A percentile compares a stretch with the other conserved stretches of the same genome.
Evolutionary conservation across 805 yeast species (phyloP).

Genomic region (Yamadazyma philogaea): DNA sequence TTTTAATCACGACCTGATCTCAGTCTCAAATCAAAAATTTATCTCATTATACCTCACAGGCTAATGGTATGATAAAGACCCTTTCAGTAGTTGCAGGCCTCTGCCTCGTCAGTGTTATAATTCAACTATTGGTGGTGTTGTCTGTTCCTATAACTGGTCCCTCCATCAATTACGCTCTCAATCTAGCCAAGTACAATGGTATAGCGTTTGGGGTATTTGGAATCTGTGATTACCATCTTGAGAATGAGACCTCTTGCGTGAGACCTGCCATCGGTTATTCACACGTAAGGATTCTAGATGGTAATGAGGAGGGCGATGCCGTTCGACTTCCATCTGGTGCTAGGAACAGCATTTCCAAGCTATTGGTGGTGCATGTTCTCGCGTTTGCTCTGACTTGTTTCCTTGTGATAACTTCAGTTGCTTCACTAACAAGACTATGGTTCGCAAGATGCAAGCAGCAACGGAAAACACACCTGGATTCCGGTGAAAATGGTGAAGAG

Average conservation of each 20-base stretch:
- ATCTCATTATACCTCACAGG: neutral
- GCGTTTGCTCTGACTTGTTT: constrained; percentile 32
- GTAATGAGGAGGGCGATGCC: constrained; percentile 12
- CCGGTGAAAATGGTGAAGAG: neutral
- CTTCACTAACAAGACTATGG: neutral
- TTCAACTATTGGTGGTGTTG: constrained; percentile 40
- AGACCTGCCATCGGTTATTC: constrained; percentile 39
- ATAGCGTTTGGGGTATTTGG: constrained; percentile 46
- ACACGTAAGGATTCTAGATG: neutral
- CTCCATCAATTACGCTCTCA: constrained; percentile 20
- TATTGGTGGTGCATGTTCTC: constrained; percentile 40
- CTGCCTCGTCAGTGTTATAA: constrained; percentile 27
- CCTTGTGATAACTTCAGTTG: neutral
- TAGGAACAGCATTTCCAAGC: constrained; percentile 37
- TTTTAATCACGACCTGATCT: neutral
- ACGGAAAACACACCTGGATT: neutral
- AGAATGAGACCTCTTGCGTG: constrained; percentile 28
- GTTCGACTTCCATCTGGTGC: constrained; percentile 41
- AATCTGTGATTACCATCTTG: constrained; percentile 28
- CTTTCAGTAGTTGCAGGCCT: constrained; percentile 27
- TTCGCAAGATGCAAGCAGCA: neutral
- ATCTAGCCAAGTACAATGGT: constrained; percentile 30
- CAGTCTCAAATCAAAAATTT: neutral
- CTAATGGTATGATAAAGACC: constrained; percentile 28
- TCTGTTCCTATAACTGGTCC: constrained; percentile 41